These are phyloP conservation scores for Halocafeteria seosinensis DNA, from an alignment of 108 stramenopile genomes.

Conservation along the genomic window DNA sequence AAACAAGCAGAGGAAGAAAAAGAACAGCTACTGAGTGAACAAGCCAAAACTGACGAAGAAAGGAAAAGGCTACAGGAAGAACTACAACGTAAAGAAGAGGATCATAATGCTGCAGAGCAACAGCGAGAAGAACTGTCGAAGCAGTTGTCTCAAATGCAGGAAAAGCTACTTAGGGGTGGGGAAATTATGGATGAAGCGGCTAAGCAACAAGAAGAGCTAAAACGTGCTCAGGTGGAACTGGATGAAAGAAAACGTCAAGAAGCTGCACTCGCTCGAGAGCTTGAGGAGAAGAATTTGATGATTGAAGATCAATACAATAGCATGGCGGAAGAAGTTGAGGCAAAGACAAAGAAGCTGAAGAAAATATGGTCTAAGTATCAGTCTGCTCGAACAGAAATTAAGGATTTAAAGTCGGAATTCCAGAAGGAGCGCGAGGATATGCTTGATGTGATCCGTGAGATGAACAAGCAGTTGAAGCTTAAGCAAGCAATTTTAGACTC, in stretches of 20 bases:
- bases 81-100: conserved; percentile 49
- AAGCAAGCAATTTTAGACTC: conserved; percentile 53
- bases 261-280: conserved; percentile 39
- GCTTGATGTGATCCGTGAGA: conserved; percentile 59
- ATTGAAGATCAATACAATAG: conserved; percentile 47
- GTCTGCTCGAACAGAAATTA: conserved; percentile 44
- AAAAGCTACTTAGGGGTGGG: conserved; percentile 58
- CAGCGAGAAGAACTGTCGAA: conserved; percentile 36
- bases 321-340: conserved; percentile 50
- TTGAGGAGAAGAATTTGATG: conserved; percentile 44
- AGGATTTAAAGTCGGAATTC: conserved; percentile 54
- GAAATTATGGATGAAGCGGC: conserved; percentile 61
- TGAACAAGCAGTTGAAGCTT: conserved; percentile 61
- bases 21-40: conserved; percentile 33
- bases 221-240: conserved; percentile 55
- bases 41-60: conserved; percentile 50
- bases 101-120: conserved; percentile 43
- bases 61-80: conserved; percentile 38
- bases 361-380: conserved; percentile 62
- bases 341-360: conserved; percentile 60
- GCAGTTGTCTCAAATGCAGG: conserved; percentile 60
- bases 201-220: conserved; percentile 60
- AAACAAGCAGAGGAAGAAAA: conserved; percentile 32
- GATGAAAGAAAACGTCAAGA: conserved; percentile 46
- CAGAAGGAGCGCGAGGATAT: conserved; percentile 57